Percentiles rank a stretch among this genome's conserved stretches.
Conservation (phyloP, 2,329 filamentous ascomycete genomes). For the Monosporascus sp. region DNA sequence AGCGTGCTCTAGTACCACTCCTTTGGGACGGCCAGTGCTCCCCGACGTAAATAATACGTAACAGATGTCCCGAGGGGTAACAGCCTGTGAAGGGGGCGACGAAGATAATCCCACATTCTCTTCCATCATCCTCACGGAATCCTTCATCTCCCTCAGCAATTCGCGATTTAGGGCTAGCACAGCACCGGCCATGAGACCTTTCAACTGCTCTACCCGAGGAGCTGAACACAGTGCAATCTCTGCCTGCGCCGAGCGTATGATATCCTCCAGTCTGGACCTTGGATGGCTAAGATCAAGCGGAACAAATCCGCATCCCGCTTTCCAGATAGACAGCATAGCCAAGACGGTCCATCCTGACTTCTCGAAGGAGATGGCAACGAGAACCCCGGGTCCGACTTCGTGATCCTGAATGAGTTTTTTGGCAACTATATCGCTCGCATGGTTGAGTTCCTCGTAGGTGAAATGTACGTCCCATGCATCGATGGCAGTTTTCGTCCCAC, state of each 20-base stretch:
- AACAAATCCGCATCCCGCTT: slow-evolving; percentile 22
- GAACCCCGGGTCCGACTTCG: slow-evolving; percentile 5
- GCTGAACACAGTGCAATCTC: too few relatives aligned
- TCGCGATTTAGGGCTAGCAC: too few relatives aligned
- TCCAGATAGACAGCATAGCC: slow-evolving; percentile 17
- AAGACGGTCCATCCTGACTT: slow-evolving; percentile 10
- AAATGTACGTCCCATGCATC: slow-evolving; percentile 11
- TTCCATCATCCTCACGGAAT: slow-evolving; percentile 1
- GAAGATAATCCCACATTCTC: not conserved
- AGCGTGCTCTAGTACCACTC: slow-evolving; percentile 49
- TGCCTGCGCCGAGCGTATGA: too few relatives aligned
- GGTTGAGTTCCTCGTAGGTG: slow-evolving; percentile 16
- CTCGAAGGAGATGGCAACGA: slow-evolving; percentile 11
- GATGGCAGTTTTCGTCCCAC: too few relatives aligned
- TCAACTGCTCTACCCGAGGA: too few relatives aligned
- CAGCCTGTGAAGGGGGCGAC: not conserved
- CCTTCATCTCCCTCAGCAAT: slow-evolving; percentile 3
- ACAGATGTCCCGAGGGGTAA: too few relatives aligned
- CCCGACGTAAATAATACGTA: slow-evolving; percentile 56
- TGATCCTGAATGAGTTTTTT: not conserved
- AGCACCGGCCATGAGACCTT: too few relatives aligned
- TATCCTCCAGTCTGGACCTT: too few relatives aligned
- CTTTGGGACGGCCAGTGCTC: slow-evolving; percentile 53
- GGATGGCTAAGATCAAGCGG: slow-evolving; percentile 18
- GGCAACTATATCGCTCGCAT: slow-evolving; percentile 2